Evolutionary conservation across 1,139 yeast species (phyloP).

Genomic region (Geotrichum aggregatum): DNA sequence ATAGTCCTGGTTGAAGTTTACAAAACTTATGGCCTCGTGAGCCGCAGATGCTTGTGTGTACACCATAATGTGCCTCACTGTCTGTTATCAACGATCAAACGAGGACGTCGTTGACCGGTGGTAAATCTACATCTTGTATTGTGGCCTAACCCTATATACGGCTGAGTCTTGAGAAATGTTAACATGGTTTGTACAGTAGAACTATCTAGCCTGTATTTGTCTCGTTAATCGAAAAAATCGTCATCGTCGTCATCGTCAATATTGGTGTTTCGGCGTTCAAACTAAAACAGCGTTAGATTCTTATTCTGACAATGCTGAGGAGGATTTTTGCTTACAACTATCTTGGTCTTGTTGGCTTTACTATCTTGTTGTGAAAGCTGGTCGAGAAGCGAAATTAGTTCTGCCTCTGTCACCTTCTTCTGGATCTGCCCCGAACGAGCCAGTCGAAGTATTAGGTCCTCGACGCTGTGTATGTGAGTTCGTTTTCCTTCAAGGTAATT

Average conservation of each 20-base stretch:
- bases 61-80: neutral
- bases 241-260: conserved; percentile 1
- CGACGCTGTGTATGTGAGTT: conserved; percentile 47
- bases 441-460: conserved; percentile 66
- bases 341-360: conserved; percentile 56
- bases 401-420: conserved; percentile 69
- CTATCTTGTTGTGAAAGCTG: conserved; percentile 78
- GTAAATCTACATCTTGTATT: neutral
- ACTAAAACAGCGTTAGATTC: conserved; percentile 4
- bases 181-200: no score
- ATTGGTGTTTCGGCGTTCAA: conserved; percentile 17
- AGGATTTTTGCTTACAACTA: conserved; percentile 38
- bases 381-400: conserved; percentile 75
- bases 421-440: conserved; percentile 76
- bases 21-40: conserved; percentile 44
- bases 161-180: neutral
- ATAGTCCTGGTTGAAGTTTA: conserved; percentile 87
- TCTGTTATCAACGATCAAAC: neutral
- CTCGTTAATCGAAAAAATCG: conserved; percentile 2
- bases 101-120: no score
- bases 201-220: no score
- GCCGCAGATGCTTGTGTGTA: neutral
- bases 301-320: no score
- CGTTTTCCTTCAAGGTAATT: neutral
- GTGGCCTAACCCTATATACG: conserved; percentile 3